phyloP scores from a whole-genome alignment of 1,139 yeast species.

The Suhomyces ambrosiae region DNA sequence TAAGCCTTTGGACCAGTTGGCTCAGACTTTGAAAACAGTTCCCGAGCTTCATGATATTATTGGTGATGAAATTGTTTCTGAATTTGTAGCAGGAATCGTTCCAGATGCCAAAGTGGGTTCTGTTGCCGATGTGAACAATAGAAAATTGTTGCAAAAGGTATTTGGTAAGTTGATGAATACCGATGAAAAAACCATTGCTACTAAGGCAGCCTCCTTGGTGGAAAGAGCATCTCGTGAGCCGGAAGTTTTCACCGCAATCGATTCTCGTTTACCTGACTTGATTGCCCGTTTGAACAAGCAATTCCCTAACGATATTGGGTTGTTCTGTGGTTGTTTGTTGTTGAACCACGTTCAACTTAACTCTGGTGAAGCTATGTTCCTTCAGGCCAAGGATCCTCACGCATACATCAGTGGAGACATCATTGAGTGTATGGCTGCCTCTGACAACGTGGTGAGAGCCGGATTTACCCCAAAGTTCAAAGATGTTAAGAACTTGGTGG shows the following conservation, averaged over 20 bases:
- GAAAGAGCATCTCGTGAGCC: constrained; percentile 59
- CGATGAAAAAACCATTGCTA: constrained; percentile 53
- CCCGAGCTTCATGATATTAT: constrained; percentile 77
- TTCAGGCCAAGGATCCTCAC: constrained; percentile 96
- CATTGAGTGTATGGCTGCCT: constrained; percentile 99
- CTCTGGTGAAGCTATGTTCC: constrained; percentile 96
- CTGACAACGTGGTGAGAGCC: constrained; percentile 96
- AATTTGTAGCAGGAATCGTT: constrained; percentile 54
- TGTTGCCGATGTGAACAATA: constrained; percentile 53
- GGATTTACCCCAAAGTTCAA: constrained; percentile 98
- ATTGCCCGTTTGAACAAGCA: constrained; percentile 78
- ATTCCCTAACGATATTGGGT: constrained; percentile 91
- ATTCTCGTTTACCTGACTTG: constrained; percentile 63
- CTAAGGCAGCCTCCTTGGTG: constrained; percentile 63
- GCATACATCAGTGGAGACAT: constrained; percentile 97
- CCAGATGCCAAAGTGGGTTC: constrained; percentile 48
- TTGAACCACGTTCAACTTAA: constrained; percentile 81
- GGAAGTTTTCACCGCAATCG: constrained; percentile 43
- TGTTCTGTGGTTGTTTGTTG: constrained; percentile 92
- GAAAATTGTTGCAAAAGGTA: constrained; percentile 67
- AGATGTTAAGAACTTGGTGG: constrained; percentile 87
- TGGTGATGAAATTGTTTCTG: constrained; percentile 57
- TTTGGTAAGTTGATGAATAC: constrained; percentile 86
- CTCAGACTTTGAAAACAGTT: constrained; percentile 62
- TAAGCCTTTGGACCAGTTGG: constrained; percentile 82